Evolutionary conservation across 805 yeast species (phyloP), one percentile per base, ranked within the genome.

Genomic region (Kregervanrija fluxuum): DNA sequence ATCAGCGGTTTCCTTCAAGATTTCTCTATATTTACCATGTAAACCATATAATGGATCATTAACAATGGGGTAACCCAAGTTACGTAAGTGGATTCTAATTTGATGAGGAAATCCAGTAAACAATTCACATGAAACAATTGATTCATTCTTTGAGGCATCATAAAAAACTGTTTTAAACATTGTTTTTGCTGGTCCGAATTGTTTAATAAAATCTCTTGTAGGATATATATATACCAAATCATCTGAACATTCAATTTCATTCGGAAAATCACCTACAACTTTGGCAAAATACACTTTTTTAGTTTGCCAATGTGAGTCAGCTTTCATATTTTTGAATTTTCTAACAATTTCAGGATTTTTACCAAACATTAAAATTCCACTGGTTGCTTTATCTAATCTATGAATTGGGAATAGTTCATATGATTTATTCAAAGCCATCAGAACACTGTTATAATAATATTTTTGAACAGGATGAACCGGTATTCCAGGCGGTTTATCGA

Each of bases 61-160:
- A 2, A 50, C 48, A 4, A 65, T 61, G 2, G 69, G 68, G 41
- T 47, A 53, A 0, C 71, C 71, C 42, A 74, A 44, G 48, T 74
- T 71, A 13, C 78, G 56, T 12, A 76, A 54, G 54, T 77, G 82
- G 8, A 76, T 73, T 11, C 82, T 59, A 15, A 77, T 73, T 52
- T 77, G 82, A 59, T 77, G 82, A 60, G 70, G 72, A 41, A 70
- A 66, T 0, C 82, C 82, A 1, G 76, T 68, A 3, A 66, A 43
- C 0, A 80, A 78, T 30, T 53, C 51, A 48, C 80, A 75, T 42
- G 52, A 35, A 3, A 76, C 72, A 1, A 74, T 51, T 44, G 75
- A 70, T 48, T 72, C 48, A 33, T 57, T 48, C 12, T 40, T 34
- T 5, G 47, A 43, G 2, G 42, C 33, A 48, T 58, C 55, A 51